Evolutionary conservation across 2,329 filamentous ascomycete genomes (phyloP), one percentile per base, ranked within the genome.

Genomic region (Colletotrichum sp.): DNA sequence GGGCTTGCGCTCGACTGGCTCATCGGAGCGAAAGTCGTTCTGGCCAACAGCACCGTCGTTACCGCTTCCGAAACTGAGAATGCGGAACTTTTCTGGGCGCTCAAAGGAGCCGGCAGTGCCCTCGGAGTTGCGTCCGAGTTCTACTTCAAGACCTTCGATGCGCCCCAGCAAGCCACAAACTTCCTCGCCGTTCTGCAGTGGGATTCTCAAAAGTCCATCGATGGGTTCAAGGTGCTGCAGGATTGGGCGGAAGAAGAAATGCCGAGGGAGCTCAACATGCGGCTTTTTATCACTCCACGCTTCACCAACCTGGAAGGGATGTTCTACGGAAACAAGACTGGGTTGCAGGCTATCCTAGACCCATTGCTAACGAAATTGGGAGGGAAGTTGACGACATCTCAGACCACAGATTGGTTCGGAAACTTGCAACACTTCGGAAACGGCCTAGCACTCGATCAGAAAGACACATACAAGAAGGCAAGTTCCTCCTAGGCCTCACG

Each of bases 51-150:
- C 21, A 81, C 78, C 4, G 78, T 83, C 4, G 82, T 83, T 6
- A 77, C 80, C 21, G 78, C 77, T 21, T 85, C 83, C 36, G 78
- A 79, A 12, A 80, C 78, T 2, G 81, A 83, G 72, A 83, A 87
- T 77, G 32, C 78, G 1, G 85, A 86, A 34, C 80, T 87, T 13
- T 86, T 85, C 79, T 87, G 85, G 85, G 86, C 85, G 3, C 70
- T 87, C 24, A 83, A 83, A 8, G 86, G 86, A 15, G 84, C 85
- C 1, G 86, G 84, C 6, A 83, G 83, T 38, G 85, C 83, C 24
- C 85, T 86, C 70, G 86, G 85, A 30, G 81, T 87, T 64, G 84
- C 86, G 9, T 79, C 81, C 8, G 81, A 81, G 24, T 85, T 85
- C 75, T 80, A 81, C 65, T 84, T 87, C 79, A 81, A 83, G 71